phyloP scores from a whole-genome alignment of 1,284 basidiomycete species.

The Kwoniella shivajii region DNA sequence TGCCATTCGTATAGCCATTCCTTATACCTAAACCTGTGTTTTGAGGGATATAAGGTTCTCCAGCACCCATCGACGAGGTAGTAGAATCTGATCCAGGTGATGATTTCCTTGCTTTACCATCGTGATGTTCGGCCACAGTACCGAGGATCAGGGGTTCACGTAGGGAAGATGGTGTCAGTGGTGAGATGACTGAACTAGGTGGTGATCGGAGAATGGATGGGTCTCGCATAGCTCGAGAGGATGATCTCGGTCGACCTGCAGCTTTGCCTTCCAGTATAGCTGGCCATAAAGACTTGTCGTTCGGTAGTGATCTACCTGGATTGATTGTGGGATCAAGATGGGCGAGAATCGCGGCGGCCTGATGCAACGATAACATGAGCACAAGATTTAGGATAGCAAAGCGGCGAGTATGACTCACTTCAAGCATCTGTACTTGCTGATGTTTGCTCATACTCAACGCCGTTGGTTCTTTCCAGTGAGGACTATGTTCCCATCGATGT shows the following conservation, averaged over 20 bases:
- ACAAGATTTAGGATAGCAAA: neutral
- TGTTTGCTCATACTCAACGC: slow-evolving; percentile 95
- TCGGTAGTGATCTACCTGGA: slow-evolving; percentile 75
- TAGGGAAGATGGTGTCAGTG: slow-evolving; percentile 44
- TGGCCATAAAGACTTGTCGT: slow-evolving; percentile 78
- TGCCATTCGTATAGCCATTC: neutral
- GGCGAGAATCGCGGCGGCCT: slow-evolving; percentile 92
- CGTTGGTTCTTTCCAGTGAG: slow-evolving; percentile 94
- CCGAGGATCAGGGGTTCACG: slow-evolving; percentile 34
- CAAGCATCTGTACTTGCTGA: slow-evolving; percentile 95
- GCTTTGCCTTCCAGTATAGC: slow-evolving; percentile 55
- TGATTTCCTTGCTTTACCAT: slow-evolving; percentile 36
- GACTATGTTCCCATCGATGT: slow-evolving; percentile 96
- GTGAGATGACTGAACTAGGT: slow-evolving; percentile 34
- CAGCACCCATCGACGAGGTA: slow-evolving; percentile 44
- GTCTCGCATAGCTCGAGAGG: slow-evolving; percentile 39
- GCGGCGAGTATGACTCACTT: slow-evolving; percentile 59
- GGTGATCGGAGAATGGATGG: slow-evolving; percentile 48
- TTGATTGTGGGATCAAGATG: slow-evolving; percentile 67
- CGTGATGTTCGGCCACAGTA: slow-evolving; percentile 12
- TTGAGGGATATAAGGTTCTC: slow-evolving; percentile 26
- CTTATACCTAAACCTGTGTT: slow-evolving; percentile 6
- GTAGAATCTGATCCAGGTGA: slow-evolving; percentile 48
- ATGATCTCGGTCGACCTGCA: slow-evolving; percentile 23
- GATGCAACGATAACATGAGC: neutral